Base-by-base conservation (phyloP, 2,329 filamentous ascomycete genomes). In the Colletotrichum tofieldiae region DNA sequence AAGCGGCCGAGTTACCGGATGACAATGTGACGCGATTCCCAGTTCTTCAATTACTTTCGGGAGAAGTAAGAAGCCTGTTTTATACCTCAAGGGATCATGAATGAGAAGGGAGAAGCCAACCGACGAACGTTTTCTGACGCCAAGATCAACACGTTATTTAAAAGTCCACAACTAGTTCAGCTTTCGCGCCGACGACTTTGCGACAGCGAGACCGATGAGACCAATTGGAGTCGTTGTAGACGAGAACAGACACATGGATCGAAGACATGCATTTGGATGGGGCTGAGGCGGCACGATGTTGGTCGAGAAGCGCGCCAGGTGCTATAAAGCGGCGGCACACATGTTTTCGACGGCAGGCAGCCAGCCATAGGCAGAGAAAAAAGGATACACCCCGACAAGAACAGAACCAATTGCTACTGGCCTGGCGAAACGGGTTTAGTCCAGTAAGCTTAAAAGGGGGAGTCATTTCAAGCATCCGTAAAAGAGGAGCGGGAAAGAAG, bases 201-300 rank as follows among this genome's bases (percentile, higher is more conserved):
- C 32, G n/a, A 11, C 20, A 62, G 20, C 39, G 35, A 29, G n/a
- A 41, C n/a, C 20, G 11, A 52, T 9, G 35, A 52, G 16, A 41
- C 35, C 14, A 37, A 26, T 37, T 8, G 23, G 14, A 39, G 55
- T 37, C 29, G 20, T 39, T 5, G 20, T 18, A 47, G 20, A 43
- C 26, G 26, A 37, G 2, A 29, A 5, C 6, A 23, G 26, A 29
- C 29, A 61, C 5, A n/a, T 23, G 16, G 43, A 47, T 49, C 1
- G 8, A 37, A 29, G 20, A 37, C 60, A 26, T 41, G n/a, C 45
- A 37, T 29, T 5, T 1, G 16, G 45, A n/a, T n/a, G 32, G 45
- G 59, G 59, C 59, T 62, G 45, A 49, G 59, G 43, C 32, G 59
- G 45, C 32, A 35, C 14, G 32, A 14, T 62, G 45, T 62, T 49